Evolutionary conservation across 139 green algal genomes (phyloP).

Genomic region (Tetradesmus lagerheimii): DNA sequence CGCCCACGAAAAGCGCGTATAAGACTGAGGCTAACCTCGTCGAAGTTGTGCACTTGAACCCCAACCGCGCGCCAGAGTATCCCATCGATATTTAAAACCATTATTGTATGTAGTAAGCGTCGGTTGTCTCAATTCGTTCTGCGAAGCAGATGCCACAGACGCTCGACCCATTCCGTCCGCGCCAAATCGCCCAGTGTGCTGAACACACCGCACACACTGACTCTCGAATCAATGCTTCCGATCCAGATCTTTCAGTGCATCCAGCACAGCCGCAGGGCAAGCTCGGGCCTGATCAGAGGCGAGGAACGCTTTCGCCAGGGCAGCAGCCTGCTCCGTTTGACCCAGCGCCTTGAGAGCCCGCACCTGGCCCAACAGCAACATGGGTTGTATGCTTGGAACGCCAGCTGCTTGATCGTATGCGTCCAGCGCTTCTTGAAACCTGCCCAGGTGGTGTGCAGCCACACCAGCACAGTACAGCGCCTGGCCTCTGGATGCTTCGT

Average conservation of each 20-base stretch:
- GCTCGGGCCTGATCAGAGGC: not conserved
- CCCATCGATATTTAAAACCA: no score
- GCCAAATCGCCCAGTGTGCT: not conserved
- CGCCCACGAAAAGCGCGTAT: not conserved
- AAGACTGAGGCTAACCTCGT: not conserved
- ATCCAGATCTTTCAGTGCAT: not conserved
- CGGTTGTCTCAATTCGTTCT: not conserved
- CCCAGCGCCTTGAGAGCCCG: slow-evolving; percentile 48
- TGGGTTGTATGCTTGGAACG: slow-evolving; percentile 36
- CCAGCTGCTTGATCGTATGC: slow-evolving; percentile 46
- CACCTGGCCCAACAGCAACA: slow-evolving; percentile 19
- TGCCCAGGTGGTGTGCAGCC: slow-evolving; percentile 56
- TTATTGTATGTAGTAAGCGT: no score
- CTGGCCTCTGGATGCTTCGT: slow-evolving; percentile 42
- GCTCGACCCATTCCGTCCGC: not conserved
- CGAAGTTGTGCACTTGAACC: not conserved
- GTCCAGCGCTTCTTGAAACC: slow-evolving; percentile 25
- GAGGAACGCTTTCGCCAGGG: slow-evolving; percentile 47
- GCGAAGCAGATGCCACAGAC: not conserved
- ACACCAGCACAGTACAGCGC: slow-evolving; percentile 65
- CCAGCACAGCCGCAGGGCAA: not conserved
- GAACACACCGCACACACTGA: not conserved
- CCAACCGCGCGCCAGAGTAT: not conserved
- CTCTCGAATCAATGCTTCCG: not conserved
- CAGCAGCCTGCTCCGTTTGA: slow-evolving; percentile 44